Base-by-base conservation (phyloP, 2,329 filamentous ascomycete species). In the Colletotrichum tropicale region DNA sequence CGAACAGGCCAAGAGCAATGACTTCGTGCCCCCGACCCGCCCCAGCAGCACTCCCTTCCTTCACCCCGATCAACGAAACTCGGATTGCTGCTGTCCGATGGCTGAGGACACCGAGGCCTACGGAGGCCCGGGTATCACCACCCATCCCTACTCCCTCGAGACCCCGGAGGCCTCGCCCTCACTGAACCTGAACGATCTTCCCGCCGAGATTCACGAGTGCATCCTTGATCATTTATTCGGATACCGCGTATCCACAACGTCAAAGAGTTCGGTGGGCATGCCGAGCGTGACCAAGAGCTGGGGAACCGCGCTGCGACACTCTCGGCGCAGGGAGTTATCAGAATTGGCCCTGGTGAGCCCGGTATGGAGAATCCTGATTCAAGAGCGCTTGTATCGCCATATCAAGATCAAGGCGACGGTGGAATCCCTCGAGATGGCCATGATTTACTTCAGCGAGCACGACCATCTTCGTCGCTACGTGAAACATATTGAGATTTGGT, bases 401-500 rank as follows among this genome's bases (percentile, higher is more conserved):
- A 91, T 95, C 85, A 95, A 95, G 83, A 86, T 95, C 79, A 94
- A 94, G 84, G 94, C 93, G 1, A 94, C 93, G 0, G 86, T 90
- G 48, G 88, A 90, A n/a, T 93, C 90, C 18, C 84, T 94, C 55
- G 85, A 89, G 56, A 88, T 91, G 64, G 91, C 93, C 8, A 86
- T 90, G 77, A 77, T 85, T 38, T 95, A 93, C 86, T 94, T 95
- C 78, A 82, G 85, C 18, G 78, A 83, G 12, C 88, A 92, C 75
- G 86, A 88, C 32, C 90, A 94, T 79, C 88, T 95, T 8, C 88
- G 90, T 24, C 79, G 84, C 10, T 91, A 94, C 78, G 91, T 95
- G 75, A 92, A 92, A 78, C 94, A 95, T 80, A 89, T 95, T 75
- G 94, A 95, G 83, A 88, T 95, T 56, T 95, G 94, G 93, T 94